A percentile compares a stretch with the other conserved stretches of the same genome.
Evolutionary conservation across 2,329 filamentous ascomycete species (phyloP).

Genomic region (Penicillium sp.): DNA sequence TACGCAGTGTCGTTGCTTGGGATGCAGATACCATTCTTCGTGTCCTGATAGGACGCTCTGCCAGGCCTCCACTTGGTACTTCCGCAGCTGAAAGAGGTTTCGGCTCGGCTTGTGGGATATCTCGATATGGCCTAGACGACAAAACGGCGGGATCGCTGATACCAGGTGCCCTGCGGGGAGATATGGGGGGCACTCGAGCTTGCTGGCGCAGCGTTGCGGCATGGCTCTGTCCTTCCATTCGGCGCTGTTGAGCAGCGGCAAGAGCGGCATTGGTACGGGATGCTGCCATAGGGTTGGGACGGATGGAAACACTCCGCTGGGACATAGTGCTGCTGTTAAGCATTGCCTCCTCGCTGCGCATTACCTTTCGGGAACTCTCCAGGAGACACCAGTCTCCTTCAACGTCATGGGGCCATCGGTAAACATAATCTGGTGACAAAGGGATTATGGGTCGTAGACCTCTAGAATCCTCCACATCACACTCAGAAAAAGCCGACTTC

Average conservation of each 20-base stretch:
- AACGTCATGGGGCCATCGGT: slow-evolving; percentile 43
- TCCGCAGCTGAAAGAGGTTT: slow-evolving; percentile 12
- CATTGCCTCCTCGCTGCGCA: slow-evolving; percentile 27
- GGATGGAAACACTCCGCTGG: slow-evolving; percentile 28
- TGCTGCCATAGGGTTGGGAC: slow-evolving; percentile 30
- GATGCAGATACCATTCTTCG: slow-evolving; percentile 38
- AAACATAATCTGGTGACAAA: slow-evolving; percentile 47
- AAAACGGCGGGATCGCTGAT: slow-evolving; percentile 25
- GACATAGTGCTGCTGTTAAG: slow-evolving; percentile 32
- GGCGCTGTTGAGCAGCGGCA: slow-evolving; percentile 42
- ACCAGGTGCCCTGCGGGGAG: slow-evolving; percentile 30
- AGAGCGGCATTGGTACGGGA: slow-evolving; percentile 43
- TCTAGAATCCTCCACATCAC: slow-evolving; percentile 46
- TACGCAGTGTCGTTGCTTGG: slow-evolving; percentile 36
- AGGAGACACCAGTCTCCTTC: slow-evolving; percentile 45
- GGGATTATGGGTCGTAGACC: slow-evolving; percentile 49
- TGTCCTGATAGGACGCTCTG: slow-evolving; percentile 42
- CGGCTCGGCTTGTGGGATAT: slow-evolving; percentile 19
- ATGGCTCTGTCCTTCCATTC: slow-evolving; percentile 46
- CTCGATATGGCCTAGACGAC: slow-evolving; percentile 17
- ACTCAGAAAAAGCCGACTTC: slow-evolving; percentile 49
- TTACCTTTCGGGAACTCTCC: slow-evolving; percentile 18
- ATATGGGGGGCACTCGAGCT: slow-evolving; percentile 36
- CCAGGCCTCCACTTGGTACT: slow-evolving; percentile 35
- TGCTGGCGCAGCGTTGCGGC: slow-evolving; percentile 50